These are phyloP conservation scores for Pleurotus platypus DNA, from an alignment of 768 basidiomycete species.

Conservation along the genomic window DNA sequence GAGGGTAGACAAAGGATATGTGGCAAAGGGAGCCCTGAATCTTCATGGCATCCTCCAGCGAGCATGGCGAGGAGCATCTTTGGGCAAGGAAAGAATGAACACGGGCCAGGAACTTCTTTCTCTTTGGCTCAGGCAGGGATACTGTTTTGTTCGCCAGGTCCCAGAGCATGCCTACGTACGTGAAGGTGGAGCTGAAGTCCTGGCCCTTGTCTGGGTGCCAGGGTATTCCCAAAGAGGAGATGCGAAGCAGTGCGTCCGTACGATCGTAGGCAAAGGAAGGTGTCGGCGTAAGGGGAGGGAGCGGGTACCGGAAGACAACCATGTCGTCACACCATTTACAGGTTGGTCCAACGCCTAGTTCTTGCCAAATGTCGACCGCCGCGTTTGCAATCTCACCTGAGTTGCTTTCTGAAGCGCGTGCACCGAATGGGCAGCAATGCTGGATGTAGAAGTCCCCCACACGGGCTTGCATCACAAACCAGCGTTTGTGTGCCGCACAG, in stretches of 20 bases:
- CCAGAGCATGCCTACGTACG: conserved; percentile 28
- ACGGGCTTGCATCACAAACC: conserved; percentile 12
- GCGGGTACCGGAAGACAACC: conserved; percentile 17
- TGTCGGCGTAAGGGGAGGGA: conserved; percentile 6
- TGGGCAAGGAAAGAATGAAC: conserved; percentile 9
- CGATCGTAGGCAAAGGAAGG: conserved; percentile 16
- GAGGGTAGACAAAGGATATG: conserved; percentile 15
- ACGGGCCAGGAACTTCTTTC: conserved; percentile 17
- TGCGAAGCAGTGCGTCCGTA: conserved; percentile 4
- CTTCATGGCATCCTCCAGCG: conserved; percentile 8
- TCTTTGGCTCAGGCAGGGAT: conserved; percentile 22
- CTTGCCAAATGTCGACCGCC: conserved; percentile 18
- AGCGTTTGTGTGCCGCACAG: conserved; percentile 20
- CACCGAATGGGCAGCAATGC: conserved; percentile 21
- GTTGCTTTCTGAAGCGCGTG: conserved; percentile 16
- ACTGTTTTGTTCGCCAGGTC: conserved; percentile 20
- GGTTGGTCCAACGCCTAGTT: conserved; percentile 10
- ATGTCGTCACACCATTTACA: conserved; percentile 28
- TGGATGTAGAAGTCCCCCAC: conserved; percentile 18
- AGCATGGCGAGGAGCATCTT: not conserved
- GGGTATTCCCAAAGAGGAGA: conserved; percentile 15
- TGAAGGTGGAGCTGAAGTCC: conserved; percentile 13
- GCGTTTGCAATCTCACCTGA: conserved; percentile 23
- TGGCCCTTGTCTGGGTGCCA: conserved; percentile 18
- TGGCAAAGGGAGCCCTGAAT: conserved; percentile 21